phyloP scores from a whole-genome alignment of 805 yeast genomes.

The Metschnikowia amazonensis region DNA sequence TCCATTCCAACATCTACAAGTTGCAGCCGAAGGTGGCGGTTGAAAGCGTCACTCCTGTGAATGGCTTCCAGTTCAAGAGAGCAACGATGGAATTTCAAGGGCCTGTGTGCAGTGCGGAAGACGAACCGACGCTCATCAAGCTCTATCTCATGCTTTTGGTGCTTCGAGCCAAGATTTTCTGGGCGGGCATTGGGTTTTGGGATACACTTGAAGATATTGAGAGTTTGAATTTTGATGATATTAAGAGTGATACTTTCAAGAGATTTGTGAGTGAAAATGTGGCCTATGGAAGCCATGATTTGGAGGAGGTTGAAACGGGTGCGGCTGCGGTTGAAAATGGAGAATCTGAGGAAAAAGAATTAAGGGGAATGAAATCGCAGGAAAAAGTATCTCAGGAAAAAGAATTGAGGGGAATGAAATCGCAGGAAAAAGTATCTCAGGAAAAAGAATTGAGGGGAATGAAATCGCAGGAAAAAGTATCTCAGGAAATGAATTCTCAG shows the following conservation, averaged over 20 bases:
- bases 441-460: too few species aligned
- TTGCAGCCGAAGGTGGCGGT: conserved; percentile 34
- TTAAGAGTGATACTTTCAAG: conserved; percentile 11
- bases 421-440: too few species aligned
- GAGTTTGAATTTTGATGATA: conserved; percentile 18
- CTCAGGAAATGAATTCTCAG: too few species aligned
- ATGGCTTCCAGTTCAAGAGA: conserved; percentile 28
- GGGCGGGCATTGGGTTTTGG: conserved; percentile 84
- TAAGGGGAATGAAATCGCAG: too few species aligned
- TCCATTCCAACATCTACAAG: conserved; percentile 55
- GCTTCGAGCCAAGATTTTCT: conserved; percentile 70
- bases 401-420: too few species aligned
- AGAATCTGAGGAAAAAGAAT: too few species aligned
- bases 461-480: too few species aligned
- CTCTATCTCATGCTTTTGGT: conserved; percentile 52
- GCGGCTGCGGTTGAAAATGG: too few species aligned
- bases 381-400: too few species aligned
- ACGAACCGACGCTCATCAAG: conserved; percentile 36
- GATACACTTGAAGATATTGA: conserved; percentile 43
- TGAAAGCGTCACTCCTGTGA: conserved; percentile 24
- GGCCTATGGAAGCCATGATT: conserved; percentile 9
- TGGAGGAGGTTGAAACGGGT: conserved; percentile 5
- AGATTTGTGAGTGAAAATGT: conserved; percentile 15
- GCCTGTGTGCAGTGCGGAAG: conserved; percentile 15
- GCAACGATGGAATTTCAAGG: conserved; percentile 9